Base-by-base conservation (phyloP, 228 moss, liverwort and hornwort genomes). In the Sphagnum fallax region DNA sequence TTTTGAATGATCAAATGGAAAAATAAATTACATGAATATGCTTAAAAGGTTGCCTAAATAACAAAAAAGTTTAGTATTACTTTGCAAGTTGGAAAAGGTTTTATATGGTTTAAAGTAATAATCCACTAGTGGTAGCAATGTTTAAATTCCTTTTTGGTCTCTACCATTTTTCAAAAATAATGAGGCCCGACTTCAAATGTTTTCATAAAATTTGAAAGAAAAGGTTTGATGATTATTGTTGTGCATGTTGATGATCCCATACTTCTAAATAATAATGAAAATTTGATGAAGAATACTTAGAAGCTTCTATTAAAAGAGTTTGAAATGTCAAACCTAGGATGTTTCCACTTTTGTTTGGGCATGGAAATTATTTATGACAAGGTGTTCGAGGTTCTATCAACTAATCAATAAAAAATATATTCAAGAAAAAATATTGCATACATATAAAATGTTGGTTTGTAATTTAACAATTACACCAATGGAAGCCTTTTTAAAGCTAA, bases 91-190 rank as follows among this genome's bases (percentile, higher is more conserved):
- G 50, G 11, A 51, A 10, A 57, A 67, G 5, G 9, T 47, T 5
- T 61, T 75, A 60, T 75, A 69, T 69, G 69, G 62, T n/a, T 32
- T 69, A 7, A 69, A 60, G 67, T 68, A 63, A 68, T 69, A 5
- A 52, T 69, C 5, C 69, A 32, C 12, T 10, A 47, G 14, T 69
- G 74, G 63, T 69, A 60, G 48, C 58, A 60, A 47, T 14, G 60
- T 12, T 47, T 70, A 53, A 15, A 70, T 32, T 59, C 70, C 12
- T 69, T 63, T 16, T 64, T 63, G 53, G 58, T 52, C 49, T 60
- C 49, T 48, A 73, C 67, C 7, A 10, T 6, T 6, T 61, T 67
- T 67, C 58, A 32, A 15, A 8, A 67, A 47, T 49, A 49, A 52
- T 8, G 50, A 60, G 47, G 32, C 2, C 18, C 51, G 8, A 14